phyloP scores from a whole-genome alignment of 306 rosid species.

The Rosa lucieae region DNA sequence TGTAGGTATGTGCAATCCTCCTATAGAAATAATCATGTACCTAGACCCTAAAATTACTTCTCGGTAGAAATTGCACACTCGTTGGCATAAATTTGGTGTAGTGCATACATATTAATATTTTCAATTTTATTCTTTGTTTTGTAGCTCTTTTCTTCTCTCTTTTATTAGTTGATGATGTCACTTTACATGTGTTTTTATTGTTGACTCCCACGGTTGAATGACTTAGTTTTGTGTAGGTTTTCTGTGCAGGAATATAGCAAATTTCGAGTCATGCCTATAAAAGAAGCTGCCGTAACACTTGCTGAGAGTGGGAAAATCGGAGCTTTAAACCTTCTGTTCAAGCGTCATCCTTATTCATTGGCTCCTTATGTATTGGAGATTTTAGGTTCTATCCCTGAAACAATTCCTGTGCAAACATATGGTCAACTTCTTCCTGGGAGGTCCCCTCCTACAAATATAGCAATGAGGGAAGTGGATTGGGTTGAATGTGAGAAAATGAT shows the following conservation, averaged over 20 bases:
- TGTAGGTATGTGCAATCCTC: background rate
- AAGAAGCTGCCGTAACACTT: conserved; percentile 70
- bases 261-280: conserved; percentile 77
- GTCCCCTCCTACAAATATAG: conserved; percentile 70
- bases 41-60: background rate
- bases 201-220: conserved; percentile 40
- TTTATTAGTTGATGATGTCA: background rate
- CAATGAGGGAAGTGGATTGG: conserved; percentile 94
- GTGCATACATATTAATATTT: background rate
- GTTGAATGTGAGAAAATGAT: conserved; percentile 92
- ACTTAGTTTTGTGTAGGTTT: conserved; percentile 87
- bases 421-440: conserved; percentile 95
- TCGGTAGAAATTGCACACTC: background rate
- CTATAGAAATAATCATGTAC: background rate
- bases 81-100: background rate
- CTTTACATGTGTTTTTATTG: background rate
- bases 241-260: conserved; percentile 89
- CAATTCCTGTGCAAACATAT: conserved; percentile 82
- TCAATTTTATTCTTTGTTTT: background rate
- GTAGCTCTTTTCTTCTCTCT: background rate
- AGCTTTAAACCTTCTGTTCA: conserved; percentile 83
- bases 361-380: conserved; percentile 68
- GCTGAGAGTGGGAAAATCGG: conserved; percentile 96
- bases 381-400: conserved; percentile 89
- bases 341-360: conserved; percentile 89